Conservation (phyloP, 768 basidiomycete genomes). For the Calocera cornea region DNA sequence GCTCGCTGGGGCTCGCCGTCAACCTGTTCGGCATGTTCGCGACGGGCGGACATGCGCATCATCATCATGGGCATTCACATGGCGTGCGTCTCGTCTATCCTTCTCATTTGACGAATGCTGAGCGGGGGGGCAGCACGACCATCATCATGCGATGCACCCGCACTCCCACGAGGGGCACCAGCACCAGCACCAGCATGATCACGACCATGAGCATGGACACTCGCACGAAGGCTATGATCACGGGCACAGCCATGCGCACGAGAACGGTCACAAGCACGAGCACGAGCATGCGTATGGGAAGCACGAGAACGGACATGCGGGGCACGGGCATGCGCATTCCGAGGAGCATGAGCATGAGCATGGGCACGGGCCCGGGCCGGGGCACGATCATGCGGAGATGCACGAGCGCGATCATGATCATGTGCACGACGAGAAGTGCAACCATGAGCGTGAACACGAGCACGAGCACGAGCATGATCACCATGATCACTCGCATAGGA, state of each 20-base stretch:
- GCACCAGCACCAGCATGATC: slow-evolving; percentile 2
- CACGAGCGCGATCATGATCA: too few relatives aligned
- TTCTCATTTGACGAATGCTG: too few relatives aligned
- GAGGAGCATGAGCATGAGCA: background rate
- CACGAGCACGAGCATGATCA: slow-evolving; percentile 18
- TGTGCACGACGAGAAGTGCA: too few relatives aligned
- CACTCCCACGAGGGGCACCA: slow-evolving; percentile 20
- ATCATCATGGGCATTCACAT: slow-evolving; percentile 66
- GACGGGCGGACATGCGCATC: slow-evolving; percentile 89
- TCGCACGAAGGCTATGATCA: slow-evolving; percentile 14
- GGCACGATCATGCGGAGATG: background rate
- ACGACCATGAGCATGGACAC: slow-evolving; percentile 21
- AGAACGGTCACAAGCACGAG: slow-evolving; percentile 15
- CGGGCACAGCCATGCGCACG: slow-evolving; percentile 16
- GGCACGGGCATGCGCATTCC: slow-evolving; percentile 19
- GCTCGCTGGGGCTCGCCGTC: slow-evolving; percentile 75
- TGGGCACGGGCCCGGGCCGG: background rate
- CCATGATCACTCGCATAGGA: slow-evolving; percentile 21
- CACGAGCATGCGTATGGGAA: slow-evolving; percentile 20
- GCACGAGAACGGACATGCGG: slow-evolving; percentile 13
- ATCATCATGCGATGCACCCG: slow-evolving; percentile 20
- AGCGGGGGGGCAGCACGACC: slow-evolving; percentile 5
- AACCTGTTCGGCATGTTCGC: slow-evolving; percentile 99
- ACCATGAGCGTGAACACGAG: background rate
- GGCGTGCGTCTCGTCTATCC: too few relatives aligned